Base-by-base conservation (phyloP, 2,329 filamentous ascomycete genomes). In the Lasiodiplodia theobromae region DNA sequence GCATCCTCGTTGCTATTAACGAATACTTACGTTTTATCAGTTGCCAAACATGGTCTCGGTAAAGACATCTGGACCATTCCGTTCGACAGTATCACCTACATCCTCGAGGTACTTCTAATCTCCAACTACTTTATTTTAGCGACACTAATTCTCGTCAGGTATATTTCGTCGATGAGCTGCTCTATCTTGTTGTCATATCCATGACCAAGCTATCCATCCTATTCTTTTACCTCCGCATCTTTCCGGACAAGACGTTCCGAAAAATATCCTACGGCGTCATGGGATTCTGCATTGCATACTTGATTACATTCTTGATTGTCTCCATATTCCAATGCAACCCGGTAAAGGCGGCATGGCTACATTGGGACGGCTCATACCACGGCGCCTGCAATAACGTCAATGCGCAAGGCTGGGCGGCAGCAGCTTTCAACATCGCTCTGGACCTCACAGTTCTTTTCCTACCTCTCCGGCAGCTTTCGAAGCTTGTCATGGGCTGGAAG, bases 11-110 rank as follows among this genome's bases (percentile, higher is more conserved):
- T 31, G 7, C 23, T 51, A 69, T 68, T 56, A 68, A 70, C 7
- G 10, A n/a, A 31, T 54, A 37, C 67, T 70, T 40, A 71, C 47
- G 12, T 54, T 14, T 18, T 11, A 12, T 21, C 21, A 72, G 69
- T 74, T 34, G 69, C 72, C 44, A 72, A 76, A 31, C 78, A 83
- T 62, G 86, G 85, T 0, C 73, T 86, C 10, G 84, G 85, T 1
- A 80, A 74, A 23, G 85, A 87, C 67, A 79, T 86, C 37, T 87
- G 85, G 85, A 83, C 82, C 0, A 71, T 87, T 4, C 71, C 77
- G 0, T 74, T 78, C 1, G 73, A 79, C 0, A 75, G 80, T n/a
- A 81, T 88, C 52, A 83, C 80, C 11, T 71, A 73, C 1, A 84
- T 87, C 28, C 73, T 80, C 10, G 75, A 78, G 44, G 75, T 75